phyloP scores from a whole-genome alignment of 2,329 filamentous ascomycete genomes.

The Verticillium albo-atrum region DNA sequence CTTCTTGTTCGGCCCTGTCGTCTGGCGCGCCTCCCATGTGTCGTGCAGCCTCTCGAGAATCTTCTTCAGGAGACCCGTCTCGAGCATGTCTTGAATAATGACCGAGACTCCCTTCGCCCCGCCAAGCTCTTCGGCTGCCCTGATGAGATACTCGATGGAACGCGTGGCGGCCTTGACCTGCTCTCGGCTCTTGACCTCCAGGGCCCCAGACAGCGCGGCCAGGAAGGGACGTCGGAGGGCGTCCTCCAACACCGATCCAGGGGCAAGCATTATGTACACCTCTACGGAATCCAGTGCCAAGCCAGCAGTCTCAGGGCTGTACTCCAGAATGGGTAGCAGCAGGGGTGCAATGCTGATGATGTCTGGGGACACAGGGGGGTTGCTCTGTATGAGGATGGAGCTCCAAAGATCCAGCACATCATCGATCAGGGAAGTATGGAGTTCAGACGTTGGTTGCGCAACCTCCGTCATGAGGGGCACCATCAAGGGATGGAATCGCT shows the following conservation, averaged over 20 bases:
- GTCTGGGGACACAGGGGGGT: conserved; percentile 54
- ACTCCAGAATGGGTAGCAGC: conserved; percentile 62
- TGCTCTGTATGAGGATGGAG: conserved; percentile 64
- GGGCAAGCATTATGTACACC: conserved; percentile 66
- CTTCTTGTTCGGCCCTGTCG: conserved; percentile 73
- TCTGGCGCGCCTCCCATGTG: conserved; percentile 71
- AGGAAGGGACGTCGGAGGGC: conserved; percentile 45
- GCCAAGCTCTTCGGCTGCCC: conserved; percentile 57
- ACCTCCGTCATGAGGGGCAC: conserved; percentile 79
- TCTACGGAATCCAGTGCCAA: conserved; percentile 62
- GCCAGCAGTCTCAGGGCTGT: conserved; percentile 59
- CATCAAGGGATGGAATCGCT: conserved; percentile 74
- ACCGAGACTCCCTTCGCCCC: conserved; percentile 55
- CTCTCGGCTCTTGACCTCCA: conserved; percentile 52
- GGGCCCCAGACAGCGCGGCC: conserved; percentile 43
- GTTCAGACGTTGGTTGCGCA: conserved; percentile 68
- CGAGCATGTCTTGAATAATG: conserved; percentile 62
- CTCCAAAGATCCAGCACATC: conserved; percentile 90
- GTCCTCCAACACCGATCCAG: conserved; percentile 60
- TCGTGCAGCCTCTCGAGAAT: conserved; percentile 64
- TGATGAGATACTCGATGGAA: conserved; percentile 62
- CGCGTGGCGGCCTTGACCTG: conserved; percentile 53
- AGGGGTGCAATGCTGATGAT: conserved; percentile 60
- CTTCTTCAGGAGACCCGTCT: conserved; percentile 56
- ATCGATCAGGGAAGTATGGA: conserved; percentile 80